Evolutionary conservation across 2,329 filamentous ascomycete genomes (phyloP), one percentile per base, ranked within the genome.

Genomic region (Sclerotinia nivalis): DNA sequence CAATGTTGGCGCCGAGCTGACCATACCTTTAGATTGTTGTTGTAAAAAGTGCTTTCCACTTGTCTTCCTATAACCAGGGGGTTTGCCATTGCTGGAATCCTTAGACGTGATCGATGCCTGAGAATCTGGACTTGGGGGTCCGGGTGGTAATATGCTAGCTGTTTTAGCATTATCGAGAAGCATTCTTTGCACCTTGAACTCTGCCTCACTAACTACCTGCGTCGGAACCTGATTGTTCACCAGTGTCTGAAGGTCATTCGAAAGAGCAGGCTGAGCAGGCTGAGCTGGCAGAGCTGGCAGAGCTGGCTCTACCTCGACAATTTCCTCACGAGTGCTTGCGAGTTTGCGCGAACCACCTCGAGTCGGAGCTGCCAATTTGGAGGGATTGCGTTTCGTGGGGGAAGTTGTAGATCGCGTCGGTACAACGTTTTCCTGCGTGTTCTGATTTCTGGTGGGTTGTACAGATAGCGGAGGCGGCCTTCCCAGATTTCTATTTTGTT

Each of bases 1-100:
- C 37, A 77, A 70, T 25, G 76, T 76, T 28, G 75, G 73, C 22
- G 75, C 75, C 22, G 76, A 47, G 67, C 75, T 77, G 34, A 72
- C 72, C n/a, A 72, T 64, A 40, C 75, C 73, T 67, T 77, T 76
- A 13, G 58, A 69, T 43, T 69, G 69, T 47, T 74, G 62, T 45
- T 71, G 71, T 10, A 74, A 50, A n/a, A 75, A 59, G 31, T 72
- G 67, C 34, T 66, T 62, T 18, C 62, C 70, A 34, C 60, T 68
- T 20, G 68, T 68, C 22, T 68, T 71, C 20, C 50, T 49, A 47
- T 61, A 67, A 20, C 54, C 68, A 49, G 28, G 60, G 10, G 54
- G 45, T 49, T 64, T 69, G 8, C 60, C 43, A 40, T 40, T 49
- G 28, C 55, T 65, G 22, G 68, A 66, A 50, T 22, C 40, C 28